Evolutionary conservation across 2,329 filamentous ascomycete genomes (phyloP).

Genomic region (Fusarium luffae): DNA sequence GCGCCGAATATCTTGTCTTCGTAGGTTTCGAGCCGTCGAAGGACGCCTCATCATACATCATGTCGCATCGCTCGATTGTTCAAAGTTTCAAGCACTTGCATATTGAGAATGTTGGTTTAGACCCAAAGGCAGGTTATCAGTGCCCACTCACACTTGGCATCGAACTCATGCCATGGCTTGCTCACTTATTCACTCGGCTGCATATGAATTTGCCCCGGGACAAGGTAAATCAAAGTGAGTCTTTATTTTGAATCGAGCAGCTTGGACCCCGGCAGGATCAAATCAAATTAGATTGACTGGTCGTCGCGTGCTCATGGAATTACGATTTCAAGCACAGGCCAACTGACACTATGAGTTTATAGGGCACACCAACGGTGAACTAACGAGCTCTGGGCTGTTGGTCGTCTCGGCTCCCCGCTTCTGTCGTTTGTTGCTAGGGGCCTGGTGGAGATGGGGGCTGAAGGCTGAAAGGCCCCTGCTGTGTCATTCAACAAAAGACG

Average conservation of each 20-base stretch:
- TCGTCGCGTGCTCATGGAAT: conserved; percentile 26
- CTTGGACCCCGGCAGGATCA: conserved; percentile 5
- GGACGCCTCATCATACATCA: conserved; percentile 19
- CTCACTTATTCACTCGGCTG: conserved; percentile 14
- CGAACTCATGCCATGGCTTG: conserved; percentile 15
- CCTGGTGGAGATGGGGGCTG: conserved; percentile 27
- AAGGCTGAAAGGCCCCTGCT: conserved; percentile 24
- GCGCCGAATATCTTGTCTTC: conserved; percentile 12
- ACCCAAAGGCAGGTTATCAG: conserved; percentile 22
- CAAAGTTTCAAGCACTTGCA: conserved; percentile 32
- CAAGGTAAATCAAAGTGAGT: conserved; percentile 10
- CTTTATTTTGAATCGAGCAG: conserved; percentile 21
- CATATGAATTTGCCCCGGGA: conserved; percentile 22
- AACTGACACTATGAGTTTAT: conserved; percentile 27
- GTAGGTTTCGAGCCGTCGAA: conserved; percentile 13
- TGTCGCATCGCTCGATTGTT: conserved; percentile 26
- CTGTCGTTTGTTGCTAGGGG: conserved; percentile 31
- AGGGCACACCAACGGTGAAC: conserved; percentile 37
- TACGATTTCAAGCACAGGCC: conserved; percentile 31
- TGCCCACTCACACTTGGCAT: conserved; percentile 34
- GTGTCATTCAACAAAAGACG: conserved; percentile 32
- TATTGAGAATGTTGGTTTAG: conserved; percentile 21
- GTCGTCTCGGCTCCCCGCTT: conserved; percentile 39
- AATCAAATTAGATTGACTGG: conserved; percentile 25
- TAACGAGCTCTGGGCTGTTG: conserved; percentile 35